Conservation (phyloP, 768 basidiomycete genomes). For the Cystoderma amianthinum region DNA sequence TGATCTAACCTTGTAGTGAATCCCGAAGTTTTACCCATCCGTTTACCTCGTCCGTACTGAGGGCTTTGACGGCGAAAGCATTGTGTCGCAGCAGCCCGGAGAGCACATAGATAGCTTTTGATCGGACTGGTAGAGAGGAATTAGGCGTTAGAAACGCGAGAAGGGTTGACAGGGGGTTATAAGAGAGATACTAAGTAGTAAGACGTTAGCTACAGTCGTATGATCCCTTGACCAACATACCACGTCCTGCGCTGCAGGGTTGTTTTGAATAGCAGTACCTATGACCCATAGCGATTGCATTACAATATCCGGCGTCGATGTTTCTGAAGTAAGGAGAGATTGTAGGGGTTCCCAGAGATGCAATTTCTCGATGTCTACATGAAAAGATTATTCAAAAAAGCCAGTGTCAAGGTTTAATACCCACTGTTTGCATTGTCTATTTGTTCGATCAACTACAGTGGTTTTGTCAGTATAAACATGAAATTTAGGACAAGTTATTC, state of each 20-base stretch:
- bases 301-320: constrained; percentile 54
- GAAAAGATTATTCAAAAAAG: no score
- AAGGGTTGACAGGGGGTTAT: constrained; percentile 61
- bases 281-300: constrained; percentile 77
- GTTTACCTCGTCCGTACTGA: constrained; percentile 35
- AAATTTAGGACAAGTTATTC: constrained; percentile 11
- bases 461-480: not conserved
- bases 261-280: constrained; percentile 88
- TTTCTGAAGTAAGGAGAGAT: constrained; percentile 44
- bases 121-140: constrained; percentile 47
- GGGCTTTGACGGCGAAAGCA: constrained; percentile 48
- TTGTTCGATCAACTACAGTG: constrained; percentile 65
- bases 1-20: constrained; percentile 50
- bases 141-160: constrained; percentile 54
- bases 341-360: constrained; percentile 78
- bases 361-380: constrained; percentile 64
- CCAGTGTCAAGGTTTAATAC: no score
- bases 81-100: constrained; percentile 80
- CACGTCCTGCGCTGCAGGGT: constrained; percentile 73
- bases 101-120: constrained; percentile 80
- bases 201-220: not conserved
- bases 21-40: constrained; percentile 63
- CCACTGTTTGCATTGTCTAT: constrained; percentile 89
- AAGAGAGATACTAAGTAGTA: constrained; percentile 44
- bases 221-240: constrained; percentile 49